phyloP scores from a whole-genome alignment of 2,329 filamentous ascomycete species.

The Fusarium tanahbumbuense region DNA sequence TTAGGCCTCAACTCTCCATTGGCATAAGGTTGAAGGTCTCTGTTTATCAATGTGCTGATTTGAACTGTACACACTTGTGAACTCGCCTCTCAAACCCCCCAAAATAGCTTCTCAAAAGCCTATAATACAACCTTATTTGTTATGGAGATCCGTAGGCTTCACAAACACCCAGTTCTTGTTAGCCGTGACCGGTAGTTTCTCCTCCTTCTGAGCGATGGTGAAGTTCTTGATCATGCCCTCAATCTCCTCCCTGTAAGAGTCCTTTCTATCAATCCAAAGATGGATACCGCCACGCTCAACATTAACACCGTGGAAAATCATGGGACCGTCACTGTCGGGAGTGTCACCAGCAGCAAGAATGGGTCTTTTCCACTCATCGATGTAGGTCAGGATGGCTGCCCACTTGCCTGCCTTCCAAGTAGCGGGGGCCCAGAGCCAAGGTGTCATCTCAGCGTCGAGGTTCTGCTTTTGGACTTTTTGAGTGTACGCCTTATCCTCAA shows the following conservation, averaged over 20 bases:
- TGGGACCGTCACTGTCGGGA: conserved; percentile 56
- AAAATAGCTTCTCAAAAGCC: neutral
- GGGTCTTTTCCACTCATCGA: conserved; percentile 57
- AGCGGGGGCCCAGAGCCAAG: conserved; percentile 57
- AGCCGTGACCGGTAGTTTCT: conserved; percentile 54
- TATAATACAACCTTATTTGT: neutral
- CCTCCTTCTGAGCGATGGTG: conserved; percentile 49
- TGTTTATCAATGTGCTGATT: neutral
- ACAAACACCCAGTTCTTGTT: conserved; percentile 60
- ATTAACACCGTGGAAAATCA: conserved; percentile 59
- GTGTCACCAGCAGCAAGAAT: conserved; percentile 58
- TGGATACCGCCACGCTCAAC: conserved; percentile 55
- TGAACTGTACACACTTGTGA: neutral
- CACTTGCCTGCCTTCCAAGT: conserved; percentile 59
- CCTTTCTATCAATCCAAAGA: conserved; percentile 56
- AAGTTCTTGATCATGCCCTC: conserved; percentile 53
- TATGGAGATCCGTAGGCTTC: conserved; percentile 52
- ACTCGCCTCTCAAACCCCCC: too few relatives aligned
- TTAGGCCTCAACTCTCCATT: accelerated
- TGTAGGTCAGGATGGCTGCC: conserved; percentile 57
- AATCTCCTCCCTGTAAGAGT: conserved; percentile 51
- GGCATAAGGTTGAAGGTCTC: neutral
- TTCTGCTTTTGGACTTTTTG: conserved; percentile 47
- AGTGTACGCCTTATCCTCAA: conserved; percentile 52
- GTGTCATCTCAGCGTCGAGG: conserved; percentile 54